Evolutionary conservation across 257 asterid genomes (phyloP).

Genomic region (Oldenlandia corymbosa): DNA sequence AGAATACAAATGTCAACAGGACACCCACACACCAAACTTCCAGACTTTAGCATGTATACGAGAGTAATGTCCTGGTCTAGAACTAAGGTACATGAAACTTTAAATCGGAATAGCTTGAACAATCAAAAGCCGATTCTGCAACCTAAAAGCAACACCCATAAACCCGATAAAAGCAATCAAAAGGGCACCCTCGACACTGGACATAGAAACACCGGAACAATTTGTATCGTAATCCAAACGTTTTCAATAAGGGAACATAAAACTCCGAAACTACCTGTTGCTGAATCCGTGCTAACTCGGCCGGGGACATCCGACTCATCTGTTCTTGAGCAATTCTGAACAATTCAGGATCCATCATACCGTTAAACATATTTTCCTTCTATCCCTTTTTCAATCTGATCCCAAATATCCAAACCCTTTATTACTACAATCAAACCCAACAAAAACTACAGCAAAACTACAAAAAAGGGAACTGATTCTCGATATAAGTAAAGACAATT

Average conservation of each 20-base stretch:
- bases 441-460: background rate
- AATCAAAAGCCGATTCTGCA: background rate
- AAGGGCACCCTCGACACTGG: background rate
- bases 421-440: background rate
- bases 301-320: slow-evolving; percentile 98
- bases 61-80: background rate
- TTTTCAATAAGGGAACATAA: background rate
- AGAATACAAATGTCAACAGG: background rate
- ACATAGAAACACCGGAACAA: background rate
- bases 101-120: no score
- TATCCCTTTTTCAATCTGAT: background rate
- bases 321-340: slow-evolving; percentile 94
- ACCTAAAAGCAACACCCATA: background rate
- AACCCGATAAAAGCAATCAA: background rate
- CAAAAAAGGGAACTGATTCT: background rate
- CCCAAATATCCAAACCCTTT: background rate
- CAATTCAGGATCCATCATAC: slow-evolving; percentile 95
- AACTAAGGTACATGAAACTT: background rate
- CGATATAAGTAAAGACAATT: slow-evolving; percentile 1
- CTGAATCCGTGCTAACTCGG: slow-evolving; percentile 84
- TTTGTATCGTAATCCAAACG: background rate
- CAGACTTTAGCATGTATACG: background rate
- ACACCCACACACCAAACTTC: background rate
- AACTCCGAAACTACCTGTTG: slow-evolving; percentile 57
- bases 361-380: slow-evolving; percentile 55